These are phyloP conservation scores for Candida maesae DNA, from an alignment of 805 yeast species.

Conservation along the genomic window DNA sequence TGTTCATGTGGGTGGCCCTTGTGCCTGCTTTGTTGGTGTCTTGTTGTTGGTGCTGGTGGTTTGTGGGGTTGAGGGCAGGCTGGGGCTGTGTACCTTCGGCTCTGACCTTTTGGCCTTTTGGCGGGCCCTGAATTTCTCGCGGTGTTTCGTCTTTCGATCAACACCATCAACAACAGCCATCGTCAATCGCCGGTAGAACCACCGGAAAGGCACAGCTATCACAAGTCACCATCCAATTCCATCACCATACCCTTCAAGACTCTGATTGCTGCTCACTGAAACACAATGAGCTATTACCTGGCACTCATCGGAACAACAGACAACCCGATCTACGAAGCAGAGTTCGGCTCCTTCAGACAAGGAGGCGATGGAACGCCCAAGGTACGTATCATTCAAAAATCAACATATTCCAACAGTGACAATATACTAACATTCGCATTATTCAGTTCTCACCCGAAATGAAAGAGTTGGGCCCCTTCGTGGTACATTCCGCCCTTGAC, in stretches of 20 bases:
- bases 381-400: constrained; percentile 8
- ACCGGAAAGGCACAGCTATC: neutral
- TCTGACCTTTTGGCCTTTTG: no score
- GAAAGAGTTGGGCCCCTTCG: constrained; percentile 80
- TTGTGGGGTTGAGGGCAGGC: no score
- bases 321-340: constrained; percentile 82
- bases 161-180: no score
- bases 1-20: neutral
- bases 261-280: neutral
- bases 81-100: no score
- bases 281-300: constrained; percentile 73
- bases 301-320: constrained; percentile 86
- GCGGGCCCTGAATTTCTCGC: no score
- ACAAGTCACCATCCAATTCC: no score
- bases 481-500: constrained; percentile 85
- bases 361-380: constrained; percentile 53
- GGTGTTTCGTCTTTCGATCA: no score
- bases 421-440: constrained; percentile 20
- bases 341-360: constrained; percentile 70
- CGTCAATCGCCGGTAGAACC: neutral
- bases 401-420: no score
- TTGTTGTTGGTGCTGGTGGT: no score
- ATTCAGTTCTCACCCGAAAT: constrained; percentile 58
- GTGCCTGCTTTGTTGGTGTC: neutral
- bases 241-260: no score